Percentiles rank a stretch among this genome's conserved stretches.
Evolutionary conservation across 2,329 filamentous ascomycete genomes (phyloP).

Genomic region (Dothistroma septosporum): DNA sequence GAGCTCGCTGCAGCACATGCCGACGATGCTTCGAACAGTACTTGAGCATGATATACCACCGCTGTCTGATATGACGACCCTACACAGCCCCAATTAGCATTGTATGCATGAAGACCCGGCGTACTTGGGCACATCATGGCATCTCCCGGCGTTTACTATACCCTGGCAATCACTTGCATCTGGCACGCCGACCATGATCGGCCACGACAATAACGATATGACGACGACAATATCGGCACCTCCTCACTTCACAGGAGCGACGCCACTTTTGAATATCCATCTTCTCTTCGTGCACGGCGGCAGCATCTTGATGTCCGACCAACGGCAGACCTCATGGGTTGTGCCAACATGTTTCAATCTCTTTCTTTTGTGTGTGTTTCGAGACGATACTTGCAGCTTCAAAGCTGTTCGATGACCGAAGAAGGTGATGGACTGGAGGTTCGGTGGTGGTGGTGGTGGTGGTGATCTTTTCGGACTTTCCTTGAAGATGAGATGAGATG

Average conservation of each 20-base stretch:
- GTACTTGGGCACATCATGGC: conserved; percentile 11
- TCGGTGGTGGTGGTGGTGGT: neutral
- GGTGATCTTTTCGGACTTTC: neutral
- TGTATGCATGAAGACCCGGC: conserved; percentile 15
- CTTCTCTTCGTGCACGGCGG: conserved; percentile 16
- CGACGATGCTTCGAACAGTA: conserved; percentile 2
- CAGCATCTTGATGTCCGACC: neutral
- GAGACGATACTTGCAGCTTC: conserved; percentile 2
- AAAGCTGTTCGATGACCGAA: neutral
- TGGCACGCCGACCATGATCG: conserved; percentile 16
- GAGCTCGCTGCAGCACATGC: conserved; percentile 28
- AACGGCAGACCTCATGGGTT: neutral
- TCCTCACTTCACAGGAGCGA: conserved; percentile 11
- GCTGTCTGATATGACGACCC: neutral
- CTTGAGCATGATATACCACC: conserved; percentile 6
- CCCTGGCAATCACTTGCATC: conserved; percentile 18
- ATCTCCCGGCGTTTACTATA: conserved; percentile 15
- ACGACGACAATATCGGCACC: conserved; percentile 20
- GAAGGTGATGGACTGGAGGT: neutral
- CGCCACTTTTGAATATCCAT: conserved; percentile 15
- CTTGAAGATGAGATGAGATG: conserved; percentile 6
- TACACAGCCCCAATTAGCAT: conserved; percentile 11
- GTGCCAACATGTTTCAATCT: conserved; percentile 1
- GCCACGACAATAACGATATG: conserved; percentile 24
- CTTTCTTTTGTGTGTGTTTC: conserved; percentile 15